Evolutionary conservation across 208 protist genomes (phyloP).

Genomic region (Trypanosoma congolense): DNA sequence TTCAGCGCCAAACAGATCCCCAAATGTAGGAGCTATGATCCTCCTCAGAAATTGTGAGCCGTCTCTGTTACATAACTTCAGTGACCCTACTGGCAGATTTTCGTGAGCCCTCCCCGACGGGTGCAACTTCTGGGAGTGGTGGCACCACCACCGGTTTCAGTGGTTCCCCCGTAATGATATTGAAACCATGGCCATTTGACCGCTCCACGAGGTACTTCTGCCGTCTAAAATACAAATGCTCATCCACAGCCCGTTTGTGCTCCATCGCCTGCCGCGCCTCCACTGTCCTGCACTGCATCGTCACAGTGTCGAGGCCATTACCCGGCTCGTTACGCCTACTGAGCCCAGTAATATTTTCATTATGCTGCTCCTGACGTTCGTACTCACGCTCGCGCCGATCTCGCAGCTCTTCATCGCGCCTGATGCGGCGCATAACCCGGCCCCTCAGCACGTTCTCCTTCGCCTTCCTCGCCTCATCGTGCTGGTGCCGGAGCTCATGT

Average conservation of each 20-base stretch:
- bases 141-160: slow-evolving; percentile 21
- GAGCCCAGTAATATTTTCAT: slow-evolving; percentile 22
- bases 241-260: slow-evolving; percentile 19
- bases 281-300: slow-evolving; percentile 39
- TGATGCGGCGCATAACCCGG: slow-evolving; percentile 18
- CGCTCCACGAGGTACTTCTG: slow-evolving; percentile 24
- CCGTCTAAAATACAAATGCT: slow-evolving; percentile 32
- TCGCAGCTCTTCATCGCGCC: slow-evolving; percentile 29
- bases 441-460: slow-evolving; percentile 1
- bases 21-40: no score
- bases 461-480: slow-evolving; percentile 2
- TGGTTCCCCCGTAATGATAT: slow-evolving; percentile 54
- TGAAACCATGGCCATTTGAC: slow-evolving; percentile 41
- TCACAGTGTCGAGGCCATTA: slow-evolving; percentile 56
- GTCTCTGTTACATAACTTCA: no score
- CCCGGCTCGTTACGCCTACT: slow-evolving; percentile 38
- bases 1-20: no score
- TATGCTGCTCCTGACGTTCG: slow-evolving; percentile 20
- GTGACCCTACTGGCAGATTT: not conserved
- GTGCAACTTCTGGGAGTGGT: slow-evolving; percentile 10
- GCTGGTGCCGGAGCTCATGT: slow-evolving; percentile 38
- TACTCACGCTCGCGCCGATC: slow-evolving; percentile 30
- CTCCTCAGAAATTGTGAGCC: no score
- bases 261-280: slow-evolving; percentile 25
- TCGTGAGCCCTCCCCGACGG: not conserved